Evolutionary conservation across 208 protist genomes (phyloP).

Genomic region (Herpetomonas tarakana): DNA sequence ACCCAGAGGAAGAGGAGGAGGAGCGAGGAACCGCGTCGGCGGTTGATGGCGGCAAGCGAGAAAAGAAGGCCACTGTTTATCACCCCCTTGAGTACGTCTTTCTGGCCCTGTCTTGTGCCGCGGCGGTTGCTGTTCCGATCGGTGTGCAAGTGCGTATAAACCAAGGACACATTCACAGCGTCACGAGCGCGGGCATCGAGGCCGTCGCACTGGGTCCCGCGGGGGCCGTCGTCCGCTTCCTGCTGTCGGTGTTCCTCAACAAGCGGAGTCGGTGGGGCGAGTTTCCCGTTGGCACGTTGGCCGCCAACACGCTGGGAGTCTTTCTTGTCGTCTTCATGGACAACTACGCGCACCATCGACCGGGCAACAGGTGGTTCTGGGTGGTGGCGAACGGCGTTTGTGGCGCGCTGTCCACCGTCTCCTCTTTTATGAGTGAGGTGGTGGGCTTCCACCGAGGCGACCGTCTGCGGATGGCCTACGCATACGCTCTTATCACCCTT

Average conservation of each 20-base stretch:
- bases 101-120: slow-evolving; percentile 19
- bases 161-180: slow-evolving; percentile 9
- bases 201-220: slow-evolving; percentile 35
- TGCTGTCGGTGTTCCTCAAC: slow-evolving; percentile 40
- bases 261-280: slow-evolving; percentile 17
- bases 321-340: slow-evolving; percentile 30
- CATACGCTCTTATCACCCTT: slow-evolving; percentile 33
- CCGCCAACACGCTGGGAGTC: slow-evolving; percentile 32
- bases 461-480: slow-evolving; percentile 19
- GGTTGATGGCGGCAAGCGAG: neutral
- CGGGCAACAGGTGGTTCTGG: slow-evolving; percentile 24
- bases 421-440: slow-evolving; percentile 44
- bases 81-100: slow-evolving; percentile 21
- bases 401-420: slow-evolving; percentile 52
- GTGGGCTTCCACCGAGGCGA: slow-evolving; percentile 22
- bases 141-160: slow-evolving; percentile 35
- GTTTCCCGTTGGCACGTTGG: slow-evolving; percentile 53
- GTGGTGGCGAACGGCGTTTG: slow-evolving; percentile 40
- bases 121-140: slow-evolving; percentile 31
- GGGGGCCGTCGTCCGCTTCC: slow-evolving; percentile 41
- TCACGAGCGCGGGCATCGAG: slow-evolving; percentile 23
- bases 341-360: slow-evolving; percentile 15
- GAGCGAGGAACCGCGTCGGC: neutral
- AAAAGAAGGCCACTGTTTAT: no score
- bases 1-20: neutral